Percentiles rank a stretch among this genome's conserved stretches.
These are phyloP conservation scores for Didymosphaeria variabile DNA, from an alignment of 2,329 filamentous ascomycete genomes.

Conservation along the genomic window DNA sequence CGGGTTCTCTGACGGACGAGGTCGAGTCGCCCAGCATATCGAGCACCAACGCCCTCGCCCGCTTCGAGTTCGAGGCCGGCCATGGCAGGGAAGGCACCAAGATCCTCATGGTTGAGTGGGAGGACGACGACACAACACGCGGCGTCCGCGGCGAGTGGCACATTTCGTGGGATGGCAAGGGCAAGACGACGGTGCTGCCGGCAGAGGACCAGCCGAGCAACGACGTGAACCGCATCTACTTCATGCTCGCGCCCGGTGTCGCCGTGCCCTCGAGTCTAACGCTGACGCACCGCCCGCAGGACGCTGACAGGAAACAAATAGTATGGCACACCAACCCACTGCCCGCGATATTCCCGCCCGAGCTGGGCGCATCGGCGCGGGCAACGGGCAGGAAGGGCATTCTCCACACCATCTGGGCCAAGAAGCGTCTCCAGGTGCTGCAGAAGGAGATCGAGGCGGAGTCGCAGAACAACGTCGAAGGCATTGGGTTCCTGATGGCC, in stretches of 20 bases:
- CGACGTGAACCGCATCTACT: slow-evolving; percentile 74
- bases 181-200: slow-evolving; percentile 76
- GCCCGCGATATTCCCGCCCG: slow-evolving; percentile 84
- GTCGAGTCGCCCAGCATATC: slow-evolving; percentile 59
- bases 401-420: slow-evolving; percentile 89
- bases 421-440: slow-evolving; percentile 78
- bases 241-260: slow-evolving; percentile 77
- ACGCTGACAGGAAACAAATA: slow-evolving; percentile 53
- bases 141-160: slow-evolving; percentile 70
- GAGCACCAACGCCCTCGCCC: slow-evolving; percentile 71
- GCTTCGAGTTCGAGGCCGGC: slow-evolving; percentile 86
- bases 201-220: slow-evolving; percentile 65
- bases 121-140: slow-evolving; percentile 65
- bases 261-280: slow-evolving; percentile 76
- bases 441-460: slow-evolving; percentile 80
- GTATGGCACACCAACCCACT: slow-evolving; percentile 76
- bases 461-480: slow-evolving; percentile 77
- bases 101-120: slow-evolving; percentile 93
- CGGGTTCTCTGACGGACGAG: slow-evolving; percentile 43
- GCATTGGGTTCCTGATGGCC: slow-evolving; percentile 85
- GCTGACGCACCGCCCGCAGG: slow-evolving; percentile 63
- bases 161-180: slow-evolving; percentile 81
- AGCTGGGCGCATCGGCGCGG: slow-evolving; percentile 72
- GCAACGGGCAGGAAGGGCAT: slow-evolving; percentile 80
- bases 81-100: slow-evolving; percentile 85